Conservation (phyloP, 495 filamentous ascomycete genomes). For the Xylaria flabelliformis region DNA sequence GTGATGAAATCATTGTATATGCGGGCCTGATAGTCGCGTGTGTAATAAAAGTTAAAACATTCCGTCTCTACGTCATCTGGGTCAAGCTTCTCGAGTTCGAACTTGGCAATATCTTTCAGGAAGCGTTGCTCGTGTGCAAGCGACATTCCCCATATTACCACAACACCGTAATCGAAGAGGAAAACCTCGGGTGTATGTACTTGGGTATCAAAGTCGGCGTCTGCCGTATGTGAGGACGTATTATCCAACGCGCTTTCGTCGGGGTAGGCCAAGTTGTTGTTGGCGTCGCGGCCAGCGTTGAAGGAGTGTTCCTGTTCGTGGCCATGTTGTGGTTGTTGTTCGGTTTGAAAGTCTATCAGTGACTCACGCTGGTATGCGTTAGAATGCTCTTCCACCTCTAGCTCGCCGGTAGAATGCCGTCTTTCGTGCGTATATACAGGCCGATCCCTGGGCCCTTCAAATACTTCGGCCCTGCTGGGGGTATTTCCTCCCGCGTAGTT, state of each 20-base stretch:
- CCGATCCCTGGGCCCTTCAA: slow-evolving; percentile 46
- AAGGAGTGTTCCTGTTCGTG: slow-evolving; percentile 29
- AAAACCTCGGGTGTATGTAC: slow-evolving; percentile 94
- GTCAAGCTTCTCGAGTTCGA: slow-evolving; percentile 86
- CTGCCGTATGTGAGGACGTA: slow-evolving; percentile 32
- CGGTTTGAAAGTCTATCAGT: slow-evolving; percentile 31
- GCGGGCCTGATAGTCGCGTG: slow-evolving; percentile 91
- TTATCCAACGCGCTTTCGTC: slow-evolving; percentile 40
- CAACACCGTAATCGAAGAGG: slow-evolving; percentile 96
- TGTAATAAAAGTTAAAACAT: slow-evolving; percentile 99
- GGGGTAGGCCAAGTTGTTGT: slow-evolving; percentile 40
- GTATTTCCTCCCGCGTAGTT: slow-evolving; percentile 64
- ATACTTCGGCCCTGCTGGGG: slow-evolving; percentile 38
- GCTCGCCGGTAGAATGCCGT: slow-evolving; percentile 59
- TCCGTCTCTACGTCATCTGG: slow-evolving; percentile 92
- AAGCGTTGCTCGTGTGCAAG: slow-evolving; percentile 82
- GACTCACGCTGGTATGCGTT: slow-evolving; percentile 34
- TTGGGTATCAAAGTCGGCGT: slow-evolving; percentile 68
- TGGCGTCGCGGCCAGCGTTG: slow-evolving; percentile 36
- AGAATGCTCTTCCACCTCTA: slow-evolving; percentile 40
- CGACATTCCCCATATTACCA: slow-evolving; percentile 99
- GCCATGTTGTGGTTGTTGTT: slow-evolving; percentile 24
- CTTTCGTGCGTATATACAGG: slow-evolving; percentile 60
- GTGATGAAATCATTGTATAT: slow-evolving; percentile 99
- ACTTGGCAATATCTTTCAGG: slow-evolving; percentile 93